Percentiles rank a stretch among this genome's conserved stretches.
Conservation (phyloP, 2,329 filamentous ascomycete genomes). For the Ceratocystis ficicola region DNA sequence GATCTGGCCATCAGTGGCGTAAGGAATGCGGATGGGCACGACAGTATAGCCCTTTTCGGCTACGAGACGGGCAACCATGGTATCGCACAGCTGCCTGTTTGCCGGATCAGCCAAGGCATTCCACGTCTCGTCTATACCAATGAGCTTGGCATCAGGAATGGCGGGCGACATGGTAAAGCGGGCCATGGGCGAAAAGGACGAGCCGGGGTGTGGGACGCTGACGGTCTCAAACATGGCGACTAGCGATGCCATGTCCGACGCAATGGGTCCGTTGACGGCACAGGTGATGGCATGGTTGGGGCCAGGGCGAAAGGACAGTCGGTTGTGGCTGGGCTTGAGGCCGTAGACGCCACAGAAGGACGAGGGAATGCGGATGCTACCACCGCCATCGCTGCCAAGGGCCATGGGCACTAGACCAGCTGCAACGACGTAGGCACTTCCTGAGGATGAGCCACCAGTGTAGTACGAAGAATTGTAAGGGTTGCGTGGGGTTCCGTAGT, state of each 20-base stretch:
- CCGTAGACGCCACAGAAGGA: conserved; percentile 63
- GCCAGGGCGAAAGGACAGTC: conserved; percentile 51
- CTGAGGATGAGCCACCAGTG: conserved; percentile 63
- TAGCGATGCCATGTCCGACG: conserved; percentile 53
- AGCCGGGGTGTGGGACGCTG: conserved; percentile 48
- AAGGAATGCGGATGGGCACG: conserved; percentile 46
- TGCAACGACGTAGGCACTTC: conserved; percentile 57
- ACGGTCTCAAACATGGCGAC: conserved; percentile 53
- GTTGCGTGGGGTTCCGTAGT: conserved; percentile 61
- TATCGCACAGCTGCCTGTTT: conserved; percentile 34
- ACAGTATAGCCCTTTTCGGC: conserved; percentile 40
- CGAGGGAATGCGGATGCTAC: conserved; percentile 60
- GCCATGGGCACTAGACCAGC: conserved; percentile 59
- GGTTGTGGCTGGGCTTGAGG: conserved; percentile 57
- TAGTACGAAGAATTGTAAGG: conserved; percentile 64
- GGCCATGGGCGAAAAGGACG: conserved; percentile 38
- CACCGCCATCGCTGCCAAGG: conserved; percentile 61
- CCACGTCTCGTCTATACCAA: conserved; percentile 57
- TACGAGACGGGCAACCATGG: conserved; percentile 42
- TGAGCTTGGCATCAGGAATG: conserved; percentile 33
- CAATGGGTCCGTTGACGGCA: conserved; percentile 55
- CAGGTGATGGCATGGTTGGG: conserved; percentile 48
- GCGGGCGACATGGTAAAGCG: conserved; percentile 26
- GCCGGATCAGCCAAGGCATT: conserved; percentile 37
- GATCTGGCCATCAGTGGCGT: conserved; percentile 50